Base-by-base conservation (phyloP, 2,329 filamentous ascomycete genomes). In the Fonsecaea monophora region DNA sequence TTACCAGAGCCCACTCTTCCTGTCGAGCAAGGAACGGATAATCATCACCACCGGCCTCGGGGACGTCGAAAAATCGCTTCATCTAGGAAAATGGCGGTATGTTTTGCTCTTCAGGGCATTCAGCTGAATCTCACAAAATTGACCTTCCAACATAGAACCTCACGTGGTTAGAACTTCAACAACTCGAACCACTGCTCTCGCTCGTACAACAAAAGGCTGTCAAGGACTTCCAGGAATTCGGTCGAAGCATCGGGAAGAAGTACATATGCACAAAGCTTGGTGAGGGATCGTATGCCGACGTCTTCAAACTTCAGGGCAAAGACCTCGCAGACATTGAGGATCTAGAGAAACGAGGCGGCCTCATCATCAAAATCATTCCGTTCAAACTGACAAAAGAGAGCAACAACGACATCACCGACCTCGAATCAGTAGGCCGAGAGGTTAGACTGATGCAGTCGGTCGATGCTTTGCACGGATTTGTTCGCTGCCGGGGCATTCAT, bases 261-360 rank as follows among this genome's bases (percentile, higher is more conserved):
- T 84, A 85, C 69, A 74, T 81, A 42, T 81, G 89, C 48, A 79
- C 80, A 8, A 90, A 90, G 71, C 84, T 90, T 40, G 87, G 87
- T 8, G 87, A 90, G 75, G 88, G 88, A 1, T 88, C 87, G 0
- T 90, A 88, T 73, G 86, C 86, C 62, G 87, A 89, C 73, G 87
- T 90, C 2, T 89, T 89, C 74, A 85, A 87, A 12, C 77, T 89
- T 30, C 67, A 82, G 62, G 42, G 65, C 21, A 71, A 69, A 57
- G 62, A 68, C 35, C 4, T 53, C 70, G 70, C 80, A 69, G 59
- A 81, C 74, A 72, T 73, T 76, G 62, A 79, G 64, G 70, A 65
- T 45, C 30, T 69, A n/a, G 56, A 64, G 34, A 77, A 75, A 1
- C 78, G 80, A 53, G 77, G 77, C 9, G 77, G 81, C 56, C 79